Evolutionary conservation across 202 grass and related monocot genomes (phyloP).

Genomic region (Panicum virgatum): DNA sequence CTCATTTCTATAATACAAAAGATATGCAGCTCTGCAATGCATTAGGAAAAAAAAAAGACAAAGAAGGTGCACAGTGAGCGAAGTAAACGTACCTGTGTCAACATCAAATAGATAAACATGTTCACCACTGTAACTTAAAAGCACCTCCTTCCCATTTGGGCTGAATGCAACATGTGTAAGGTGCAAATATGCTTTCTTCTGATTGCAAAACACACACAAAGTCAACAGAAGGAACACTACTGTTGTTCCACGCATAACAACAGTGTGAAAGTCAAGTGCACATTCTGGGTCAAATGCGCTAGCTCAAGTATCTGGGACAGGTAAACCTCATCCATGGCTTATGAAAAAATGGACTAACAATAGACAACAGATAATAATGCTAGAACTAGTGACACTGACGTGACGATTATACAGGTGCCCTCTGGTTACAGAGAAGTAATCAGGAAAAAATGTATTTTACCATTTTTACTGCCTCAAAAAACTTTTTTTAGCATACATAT

Average conservation of each 20-base stretch:
- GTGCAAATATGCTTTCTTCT: conserved; percentile 84
- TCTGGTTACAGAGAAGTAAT: not conserved
- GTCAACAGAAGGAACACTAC: conserved; percentile 8
- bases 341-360: not conserved
- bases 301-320: not conserved
- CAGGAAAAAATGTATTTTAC: not conserved
- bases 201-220: conserved; percentile 36
- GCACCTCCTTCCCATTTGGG: conserved; percentile 85
- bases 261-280: not conserved
- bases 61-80: not conserved
- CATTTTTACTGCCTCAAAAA: not conserved
- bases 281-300: not conserved
- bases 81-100: conserved; percentile 62
- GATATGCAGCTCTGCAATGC: not conserved
- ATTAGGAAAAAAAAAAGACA: not conserved
- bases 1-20: not conserved
- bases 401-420: not conserved
- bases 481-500: not conserved
- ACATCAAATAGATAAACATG: conserved; percentile 96
- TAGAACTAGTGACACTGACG: not conserved
- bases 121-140: conserved; percentile 95
- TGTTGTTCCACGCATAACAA: not conserved
- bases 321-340: not conserved
- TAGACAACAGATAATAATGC: not conserved
- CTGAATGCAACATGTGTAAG: conserved; percentile 96